Conservation (phyloP, 805 yeast genomes). For the Candida rishiriensis region DNA sequence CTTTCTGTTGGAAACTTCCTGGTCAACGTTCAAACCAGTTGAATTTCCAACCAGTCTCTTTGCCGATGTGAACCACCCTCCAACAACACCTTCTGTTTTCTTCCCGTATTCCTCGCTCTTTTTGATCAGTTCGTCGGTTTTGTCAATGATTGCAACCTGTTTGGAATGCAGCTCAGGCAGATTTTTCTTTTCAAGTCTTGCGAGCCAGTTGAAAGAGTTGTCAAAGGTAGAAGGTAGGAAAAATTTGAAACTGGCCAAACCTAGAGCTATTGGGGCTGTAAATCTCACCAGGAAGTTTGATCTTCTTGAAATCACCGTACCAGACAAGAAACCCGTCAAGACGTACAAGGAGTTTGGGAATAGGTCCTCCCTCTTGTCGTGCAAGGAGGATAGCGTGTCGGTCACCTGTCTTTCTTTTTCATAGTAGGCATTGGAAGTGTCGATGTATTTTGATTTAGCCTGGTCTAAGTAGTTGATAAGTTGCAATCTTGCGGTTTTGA, state of each 20-base stretch:
- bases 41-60: slow-evolving; percentile 43
- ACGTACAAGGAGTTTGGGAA: slow-evolving; percentile 70
- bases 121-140: slow-evolving; percentile 40
- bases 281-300: slow-evolving; percentile 52
- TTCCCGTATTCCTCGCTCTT: slow-evolving; percentile 41
- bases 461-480: slow-evolving; percentile 30
- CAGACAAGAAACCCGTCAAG: slow-evolving; percentile 63
- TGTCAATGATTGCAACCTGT: slow-evolving; percentile 47
- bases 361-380: slow-evolving; percentile 60
- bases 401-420: slow-evolving; percentile 60
- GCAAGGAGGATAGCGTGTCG: slow-evolving; percentile 57
- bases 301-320: slow-evolving; percentile 69
- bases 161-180: slow-evolving; percentile 61
- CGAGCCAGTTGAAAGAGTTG: slow-evolving; percentile 53
- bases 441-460: slow-evolving; percentile 39
- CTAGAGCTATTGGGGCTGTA: slow-evolving; percentile 55
- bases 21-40: slow-evolving; percentile 69
- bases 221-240: slow-evolving; percentile 70
- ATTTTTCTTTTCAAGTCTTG: slow-evolving; percentile 55
- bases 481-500: slow-evolving; percentile 45
- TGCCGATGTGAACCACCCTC: slow-evolving; percentile 28
- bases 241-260: slow-evolving; percentile 58
- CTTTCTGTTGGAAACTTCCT: slow-evolving; percentile 50
- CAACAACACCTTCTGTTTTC: slow-evolving; percentile 34
- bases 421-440: slow-evolving; percentile 46